Evolutionary conservation across 2,329 filamentous ascomycete genomes (phyloP), one percentile per base, ranked within the genome.

Genomic region (Leptographium radiaticola): DNA sequence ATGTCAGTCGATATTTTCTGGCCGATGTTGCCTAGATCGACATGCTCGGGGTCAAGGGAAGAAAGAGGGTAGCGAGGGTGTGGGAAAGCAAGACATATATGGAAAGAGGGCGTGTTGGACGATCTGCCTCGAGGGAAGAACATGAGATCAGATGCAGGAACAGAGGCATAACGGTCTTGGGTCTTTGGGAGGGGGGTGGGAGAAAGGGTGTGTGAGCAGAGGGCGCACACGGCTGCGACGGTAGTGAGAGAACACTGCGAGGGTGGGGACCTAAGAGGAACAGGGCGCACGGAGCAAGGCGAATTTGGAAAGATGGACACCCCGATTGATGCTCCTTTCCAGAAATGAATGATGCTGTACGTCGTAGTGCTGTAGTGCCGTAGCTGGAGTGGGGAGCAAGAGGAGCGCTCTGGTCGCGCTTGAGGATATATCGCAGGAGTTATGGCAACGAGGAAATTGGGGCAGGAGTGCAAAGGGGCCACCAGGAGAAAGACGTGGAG

Each of bases 111-210:
- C 40, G 42, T 34, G 18, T 38, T 44, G 34, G 33, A 33, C 20
- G 53, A 54, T 55, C 53, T 51, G 38, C 49, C 40, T 31, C 34
- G 36, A 47, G 55, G 38, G 31, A 49, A 50, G 43, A 49, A 59
- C 34, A 53, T 50, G 43, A 60, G 56, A 55, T 57, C 55, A 43
- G 51, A 59, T 59, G 59, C 56, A 60, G 53, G 57, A 55, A 59
- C 56, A 53, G 46, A 47, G 45, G 49, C 38, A 53, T 55, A 52
- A 56, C 4, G 42, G 16, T 16, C 47, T 52, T 33, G 43, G 45
- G 39, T 40, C 25, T 25, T 25, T 20, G 20, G 20, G 10, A 31
- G 30, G 25, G 45, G 40, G 49, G 33, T 18, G 13, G 36, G 34
- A 25, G 13, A 34, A 31, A 51, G 25, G 51, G 39, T 15, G 40